A percentile compares a stretch with the other conserved stretches of the same genome.
Evolutionary conservation across 371 early-diverging fungal species (phyloP).

Genomic region (Mucor circinelloides): DNA sequence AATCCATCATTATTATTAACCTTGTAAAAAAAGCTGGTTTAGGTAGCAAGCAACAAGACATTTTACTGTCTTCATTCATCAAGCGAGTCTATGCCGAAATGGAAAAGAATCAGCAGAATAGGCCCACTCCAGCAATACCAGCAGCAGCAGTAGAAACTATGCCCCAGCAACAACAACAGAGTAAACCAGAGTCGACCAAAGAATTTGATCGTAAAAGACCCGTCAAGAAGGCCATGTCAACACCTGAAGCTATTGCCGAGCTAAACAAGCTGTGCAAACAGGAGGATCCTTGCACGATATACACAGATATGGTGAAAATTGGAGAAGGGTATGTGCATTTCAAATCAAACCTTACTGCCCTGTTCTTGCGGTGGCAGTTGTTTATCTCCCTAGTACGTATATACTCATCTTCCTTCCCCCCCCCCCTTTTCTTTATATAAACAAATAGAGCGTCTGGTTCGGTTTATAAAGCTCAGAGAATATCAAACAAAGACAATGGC

Average conservation of each 20-base stretch:
- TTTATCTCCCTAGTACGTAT: not conserved
- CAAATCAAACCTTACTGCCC: not conserved
- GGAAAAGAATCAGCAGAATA: constrained; percentile 7
- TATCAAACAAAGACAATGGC: constrained; percentile 46
- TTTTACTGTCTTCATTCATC: constrained; percentile 23
- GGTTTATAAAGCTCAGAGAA: constrained; percentile 73
- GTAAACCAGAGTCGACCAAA: not conserved
- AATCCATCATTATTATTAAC: not conserved
- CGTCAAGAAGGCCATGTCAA: constrained; percentile 19
- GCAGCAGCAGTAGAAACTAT: not conserved
- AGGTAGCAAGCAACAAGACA: constrained; percentile 18
- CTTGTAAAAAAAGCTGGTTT: constrained; percentile 14
- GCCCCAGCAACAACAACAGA: not conserved
- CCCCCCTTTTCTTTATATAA: not conserved
- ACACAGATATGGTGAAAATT: constrained; percentile 63
- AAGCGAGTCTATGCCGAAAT: constrained; percentile 28
- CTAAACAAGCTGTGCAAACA: constrained; percentile 84
- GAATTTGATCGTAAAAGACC: not conserved
- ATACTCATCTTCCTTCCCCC: not conserved
- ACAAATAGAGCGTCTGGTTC: constrained; percentile 47
- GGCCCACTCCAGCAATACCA: not conserved
- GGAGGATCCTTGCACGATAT: constrained; percentile 74
- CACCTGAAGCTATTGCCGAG: constrained; percentile 74
- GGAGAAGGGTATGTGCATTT: constrained; percentile 65
- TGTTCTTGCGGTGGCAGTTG: not conserved